Conservation (phyloP, 768 basidiomycete genomes). For the Candolleomyces eurysporus region DNA sequence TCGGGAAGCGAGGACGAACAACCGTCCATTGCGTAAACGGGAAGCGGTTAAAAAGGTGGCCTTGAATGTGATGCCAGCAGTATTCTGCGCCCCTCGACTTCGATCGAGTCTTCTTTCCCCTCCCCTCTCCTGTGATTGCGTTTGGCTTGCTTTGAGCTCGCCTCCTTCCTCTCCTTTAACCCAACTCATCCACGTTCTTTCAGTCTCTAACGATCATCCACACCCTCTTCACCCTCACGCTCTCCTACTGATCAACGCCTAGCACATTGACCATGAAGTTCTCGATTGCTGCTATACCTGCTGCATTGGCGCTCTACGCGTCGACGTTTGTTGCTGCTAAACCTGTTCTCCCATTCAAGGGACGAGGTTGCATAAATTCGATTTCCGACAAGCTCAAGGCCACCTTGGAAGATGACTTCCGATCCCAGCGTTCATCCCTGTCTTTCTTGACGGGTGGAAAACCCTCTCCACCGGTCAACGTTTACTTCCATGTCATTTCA, state of each 20-base stretch:
- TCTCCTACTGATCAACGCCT: background rate
- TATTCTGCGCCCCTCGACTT: background rate
- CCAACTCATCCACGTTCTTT: background rate
- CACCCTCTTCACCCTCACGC: background rate
- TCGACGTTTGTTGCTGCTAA: background rate
- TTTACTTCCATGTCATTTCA: constrained; percentile 33
- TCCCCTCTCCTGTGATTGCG: background rate
- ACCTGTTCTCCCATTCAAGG: background rate
- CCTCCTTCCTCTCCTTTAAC: background rate
- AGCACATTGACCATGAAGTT: background rate
- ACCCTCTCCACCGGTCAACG: constrained; percentile 12
- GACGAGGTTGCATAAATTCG: background rate
- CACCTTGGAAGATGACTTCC: background rate
- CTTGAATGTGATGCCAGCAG: too few relatives aligned
- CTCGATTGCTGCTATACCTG: background rate
- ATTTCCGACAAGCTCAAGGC: background rate
- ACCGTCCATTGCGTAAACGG: too few relatives aligned
- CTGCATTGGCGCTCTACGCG: background rate
- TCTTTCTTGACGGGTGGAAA: background rate
- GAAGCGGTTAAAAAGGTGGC: too few relatives aligned
- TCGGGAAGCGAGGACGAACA: too few relatives aligned
- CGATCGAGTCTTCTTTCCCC: background rate
- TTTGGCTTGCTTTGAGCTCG: background rate
- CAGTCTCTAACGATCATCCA: too few relatives aligned
- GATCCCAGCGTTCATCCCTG: background rate